Conservation (phyloP, 306 rosid species). For the Sesbania bispinosa region DNA sequence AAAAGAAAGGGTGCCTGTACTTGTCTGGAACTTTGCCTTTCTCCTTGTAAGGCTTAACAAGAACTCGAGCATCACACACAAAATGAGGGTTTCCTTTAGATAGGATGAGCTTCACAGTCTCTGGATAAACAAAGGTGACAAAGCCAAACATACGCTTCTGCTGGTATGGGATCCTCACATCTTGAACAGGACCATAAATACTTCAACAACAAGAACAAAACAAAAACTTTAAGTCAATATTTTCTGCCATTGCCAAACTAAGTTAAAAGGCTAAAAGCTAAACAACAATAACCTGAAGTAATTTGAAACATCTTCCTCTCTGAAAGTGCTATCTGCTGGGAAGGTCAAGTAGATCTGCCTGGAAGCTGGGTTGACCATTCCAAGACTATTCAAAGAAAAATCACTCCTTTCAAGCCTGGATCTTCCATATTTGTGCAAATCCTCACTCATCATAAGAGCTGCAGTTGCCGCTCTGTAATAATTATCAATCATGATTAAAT, state of each 20-base stretch:
- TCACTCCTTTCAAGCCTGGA: conserved; percentile 71
- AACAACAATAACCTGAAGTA: conserved; percentile 72
- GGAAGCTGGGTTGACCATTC: conserved; percentile 86
- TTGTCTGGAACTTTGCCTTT: conserved; percentile 97
- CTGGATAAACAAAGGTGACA: conserved; percentile 88
- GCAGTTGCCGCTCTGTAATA: conserved; percentile 67
- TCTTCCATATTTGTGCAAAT: conserved; percentile 75
- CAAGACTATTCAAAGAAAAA: conserved; percentile 57
- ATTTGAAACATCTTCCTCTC: conserved; percentile 94
- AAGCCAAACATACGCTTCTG: conserved; percentile 99
- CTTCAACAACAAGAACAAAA: conserved; percentile 53
- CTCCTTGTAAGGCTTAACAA: conserved; percentile 99
- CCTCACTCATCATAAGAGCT: conserved; percentile 83
- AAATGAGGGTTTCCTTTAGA: conserved; percentile 98
- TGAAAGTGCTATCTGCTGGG: conserved; percentile 96
- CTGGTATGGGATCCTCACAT: conserved; percentile 98
- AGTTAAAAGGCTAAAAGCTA: neutral
- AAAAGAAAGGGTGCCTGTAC: conserved; percentile 65
- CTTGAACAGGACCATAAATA: conserved; percentile 93
- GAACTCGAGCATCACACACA: conserved; percentile 96
- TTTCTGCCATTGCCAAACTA: no score
- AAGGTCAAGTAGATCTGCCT: conserved; percentile 94
- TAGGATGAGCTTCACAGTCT: conserved; percentile 85
- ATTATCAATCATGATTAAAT: neutral
- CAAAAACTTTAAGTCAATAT: no score